phyloP scores from a whole-genome alignment of 1,139 yeast species.

The Zygosaccharomyces sapae region DNA sequence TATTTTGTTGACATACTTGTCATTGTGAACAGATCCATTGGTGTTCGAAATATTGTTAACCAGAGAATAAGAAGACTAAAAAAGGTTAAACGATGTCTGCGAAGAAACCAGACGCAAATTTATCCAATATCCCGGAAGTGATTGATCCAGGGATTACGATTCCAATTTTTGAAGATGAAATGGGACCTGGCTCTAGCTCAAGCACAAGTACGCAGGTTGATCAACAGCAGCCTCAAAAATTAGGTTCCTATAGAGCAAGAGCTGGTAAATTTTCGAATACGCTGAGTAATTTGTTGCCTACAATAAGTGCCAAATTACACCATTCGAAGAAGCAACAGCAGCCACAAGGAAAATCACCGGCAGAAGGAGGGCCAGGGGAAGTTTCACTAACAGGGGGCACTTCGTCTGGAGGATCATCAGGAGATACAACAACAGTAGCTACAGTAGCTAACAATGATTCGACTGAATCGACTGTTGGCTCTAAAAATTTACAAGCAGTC shows the following conservation, averaged over 20 bases:
- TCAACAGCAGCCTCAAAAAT: constrained; percentile 16
- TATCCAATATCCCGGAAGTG: constrained; percentile 32
- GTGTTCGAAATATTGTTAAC: neutral
- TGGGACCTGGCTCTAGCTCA: constrained; percentile 8
- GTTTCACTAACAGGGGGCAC: neutral
- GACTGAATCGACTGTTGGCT: constrained; percentile 17
- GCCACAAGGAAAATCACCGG: neutral
- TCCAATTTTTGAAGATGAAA: constrained; percentile 29
- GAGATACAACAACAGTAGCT: constrained; percentile 23
- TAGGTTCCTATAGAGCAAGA: constrained; percentile 19
- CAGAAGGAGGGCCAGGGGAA: neutral
- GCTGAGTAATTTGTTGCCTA: constrained; percentile 17
- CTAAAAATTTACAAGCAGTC: constrained; percentile 15
- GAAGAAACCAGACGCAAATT: constrained; percentile 7
- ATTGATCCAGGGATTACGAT: constrained; percentile 37
- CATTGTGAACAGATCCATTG: neutral
- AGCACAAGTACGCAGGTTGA: constrained; percentile 12
- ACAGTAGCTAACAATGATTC: constrained; percentile 12
- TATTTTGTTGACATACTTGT: no score
- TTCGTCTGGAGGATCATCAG: constrained; percentile 1
- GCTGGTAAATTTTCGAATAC: constrained; percentile 20
- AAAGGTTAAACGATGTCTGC: neutral
- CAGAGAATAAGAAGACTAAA: neutral
- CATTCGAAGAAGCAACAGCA: constrained; percentile 14
- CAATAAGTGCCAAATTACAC: constrained; percentile 21